These are phyloP conservation scores for Termitomyces sp. DNA, from an alignment of 768 basidiomycete species.

Conservation along the genomic window DNA sequence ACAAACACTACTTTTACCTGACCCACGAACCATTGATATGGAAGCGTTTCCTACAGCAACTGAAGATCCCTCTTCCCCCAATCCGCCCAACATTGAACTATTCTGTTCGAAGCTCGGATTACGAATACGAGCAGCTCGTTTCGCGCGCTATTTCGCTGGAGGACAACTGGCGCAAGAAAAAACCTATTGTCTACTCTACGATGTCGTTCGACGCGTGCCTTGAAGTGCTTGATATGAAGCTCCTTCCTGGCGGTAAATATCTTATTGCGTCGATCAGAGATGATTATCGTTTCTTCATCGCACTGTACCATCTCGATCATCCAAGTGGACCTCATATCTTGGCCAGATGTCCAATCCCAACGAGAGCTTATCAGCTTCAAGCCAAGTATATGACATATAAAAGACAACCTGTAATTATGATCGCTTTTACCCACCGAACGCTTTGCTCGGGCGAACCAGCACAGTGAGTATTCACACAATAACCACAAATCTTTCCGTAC, in stretches of 20 bases:
- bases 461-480: conserved; percentile 9
- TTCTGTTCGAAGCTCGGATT: conserved; percentile 33
- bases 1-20: conserved; percentile 54
- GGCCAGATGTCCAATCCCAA: conserved; percentile 43
- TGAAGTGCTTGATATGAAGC: conserved; percentile 46
- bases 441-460: conserved; percentile 3
- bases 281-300: conserved; percentile 44
- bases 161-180: conserved; percentile 49
- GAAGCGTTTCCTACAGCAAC: conserved; percentile 56
- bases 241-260: conserved; percentile 67
- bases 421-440: conserved; percentile 33
- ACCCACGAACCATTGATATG: conserved; percentile 68
- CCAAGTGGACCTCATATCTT: conserved; percentile 40
- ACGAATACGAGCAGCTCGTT: conserved; percentile 56
- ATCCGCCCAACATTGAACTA: conserved; percentile 52
- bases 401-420: conserved; percentile 46
- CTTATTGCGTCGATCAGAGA: conserved; percentile 59
- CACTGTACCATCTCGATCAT: conserved; percentile 56
- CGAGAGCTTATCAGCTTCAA: conserved; percentile 53
- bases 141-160: conserved; percentile 57
- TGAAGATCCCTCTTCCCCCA: conserved; percentile 58
- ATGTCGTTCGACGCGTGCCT: conserved; percentile 28
- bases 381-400: conserved; percentile 55
- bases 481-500: neutral
- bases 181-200: conserved; percentile 29